phyloP scores from a whole-genome alignment of 2,329 filamentous ascomycete species.

The Diaporthe sp. region DNA sequence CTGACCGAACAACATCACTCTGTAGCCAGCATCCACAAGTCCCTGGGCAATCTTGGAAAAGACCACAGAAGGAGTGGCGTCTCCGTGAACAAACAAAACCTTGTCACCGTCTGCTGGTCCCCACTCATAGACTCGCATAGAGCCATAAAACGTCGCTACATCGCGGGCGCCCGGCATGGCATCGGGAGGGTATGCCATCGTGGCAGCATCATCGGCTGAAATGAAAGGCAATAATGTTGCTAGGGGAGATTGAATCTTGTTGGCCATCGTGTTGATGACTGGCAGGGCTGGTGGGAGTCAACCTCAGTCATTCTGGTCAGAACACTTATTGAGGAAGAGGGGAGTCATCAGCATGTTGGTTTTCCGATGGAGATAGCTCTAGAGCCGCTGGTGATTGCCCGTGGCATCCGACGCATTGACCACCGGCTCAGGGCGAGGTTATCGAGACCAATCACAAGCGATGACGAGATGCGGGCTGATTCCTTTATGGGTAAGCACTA shows the following conservation, averaged over 20 bases:
- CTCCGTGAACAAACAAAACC: conserved; percentile 86
- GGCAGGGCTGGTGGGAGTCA: too few species aligned
- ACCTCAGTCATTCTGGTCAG: neutral
- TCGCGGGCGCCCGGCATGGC: conserved; percentile 80
- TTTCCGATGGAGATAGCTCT: too few species aligned
- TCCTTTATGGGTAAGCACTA: neutral
- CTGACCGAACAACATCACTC: conserved; percentile 80
- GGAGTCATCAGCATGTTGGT: neutral
- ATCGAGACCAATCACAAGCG: neutral
- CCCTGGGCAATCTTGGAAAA: conserved; percentile 75
- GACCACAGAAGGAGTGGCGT: conserved; percentile 84
- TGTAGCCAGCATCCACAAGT: conserved; percentile 75
- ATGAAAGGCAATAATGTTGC: neutral
- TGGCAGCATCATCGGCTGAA: neutral
- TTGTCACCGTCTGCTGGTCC: conserved; percentile 80
- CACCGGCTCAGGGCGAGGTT: neutral
- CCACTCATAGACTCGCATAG: conserved; percentile 84
- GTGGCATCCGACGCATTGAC: neutral
- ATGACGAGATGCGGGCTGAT: neutral
- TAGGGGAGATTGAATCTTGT: neutral
- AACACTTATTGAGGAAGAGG: neutral
- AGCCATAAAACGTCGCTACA: conserved; percentile 81
- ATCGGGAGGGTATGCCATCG: conserved; percentile 71
- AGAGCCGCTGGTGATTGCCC: neutral
- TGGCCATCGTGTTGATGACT: neutral